These are phyloP conservation scores for Plasmodium vivax DNA, from an alignment of 169 alveolate genomes.

Conservation along the genomic window DNA sequence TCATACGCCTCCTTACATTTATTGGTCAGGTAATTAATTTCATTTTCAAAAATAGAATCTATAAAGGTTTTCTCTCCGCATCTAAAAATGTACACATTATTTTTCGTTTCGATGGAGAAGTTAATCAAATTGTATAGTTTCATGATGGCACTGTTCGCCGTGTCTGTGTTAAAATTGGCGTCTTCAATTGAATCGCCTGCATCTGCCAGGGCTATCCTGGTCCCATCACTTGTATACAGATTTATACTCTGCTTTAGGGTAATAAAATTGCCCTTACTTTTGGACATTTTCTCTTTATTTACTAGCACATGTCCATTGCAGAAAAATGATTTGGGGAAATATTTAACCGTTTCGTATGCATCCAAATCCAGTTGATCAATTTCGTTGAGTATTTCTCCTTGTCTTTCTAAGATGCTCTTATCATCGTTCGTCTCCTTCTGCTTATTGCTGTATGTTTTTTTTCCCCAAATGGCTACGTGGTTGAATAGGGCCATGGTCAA, in stretches of 20 bases:
- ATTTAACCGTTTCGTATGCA: conserved; percentile 62
- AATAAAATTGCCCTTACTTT: conserved; percentile 96
- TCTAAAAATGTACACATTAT: conserved; percentile 74
- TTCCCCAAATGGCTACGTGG: conserved; percentile 99
- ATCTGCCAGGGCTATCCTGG: conserved; percentile 98
- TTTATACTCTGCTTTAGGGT: conserved; percentile 94
- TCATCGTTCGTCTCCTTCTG: conserved; percentile 37
- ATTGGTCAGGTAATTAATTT: conserved; percentile 83
- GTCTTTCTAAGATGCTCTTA: conserved; percentile 45
- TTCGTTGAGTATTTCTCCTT: conserved; percentile 49
- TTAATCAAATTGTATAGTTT: conserved; percentile 82
- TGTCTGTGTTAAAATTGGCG: conserved; percentile 93
- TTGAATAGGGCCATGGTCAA: conserved; percentile 98
- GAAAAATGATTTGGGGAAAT: conserved; percentile 94
- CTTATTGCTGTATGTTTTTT: conserved; percentile 17
- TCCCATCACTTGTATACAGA: conserved; percentile 97
- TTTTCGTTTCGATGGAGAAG: conserved; percentile 81
- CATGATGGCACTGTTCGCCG: conserved; percentile 89
- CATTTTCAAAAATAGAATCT: conserved; percentile 88
- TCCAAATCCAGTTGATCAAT: conserved; percentile 35
- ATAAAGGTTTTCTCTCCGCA: conserved; percentile 75
- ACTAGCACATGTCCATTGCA: conserved; percentile 98
- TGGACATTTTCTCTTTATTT: conserved; percentile 98
- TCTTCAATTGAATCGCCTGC: conserved; percentile 98
- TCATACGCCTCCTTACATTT: conserved; percentile 86